phyloP scores from a whole-genome alignment of 2,329 filamentous ascomycete species.

The Magnaporthales sp. region DNA sequence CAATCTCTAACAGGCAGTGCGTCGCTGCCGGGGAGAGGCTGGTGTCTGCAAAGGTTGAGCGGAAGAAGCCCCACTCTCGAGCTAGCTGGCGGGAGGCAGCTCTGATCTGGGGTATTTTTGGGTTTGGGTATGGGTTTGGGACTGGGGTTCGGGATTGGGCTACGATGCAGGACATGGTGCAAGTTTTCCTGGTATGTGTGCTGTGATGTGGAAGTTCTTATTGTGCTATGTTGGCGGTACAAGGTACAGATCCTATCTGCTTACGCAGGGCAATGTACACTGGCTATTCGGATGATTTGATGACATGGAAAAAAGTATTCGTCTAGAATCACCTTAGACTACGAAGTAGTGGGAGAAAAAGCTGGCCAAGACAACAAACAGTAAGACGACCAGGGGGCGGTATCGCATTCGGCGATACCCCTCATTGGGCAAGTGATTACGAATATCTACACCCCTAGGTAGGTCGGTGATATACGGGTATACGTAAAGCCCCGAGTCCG shows the following conservation, averaged over 20 bases:
- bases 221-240: not conserved
- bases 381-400: not conserved
- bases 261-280: too few species aligned
- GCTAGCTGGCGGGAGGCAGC: conserved; percentile 16
- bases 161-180: not conserved
- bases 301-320: not conserved
- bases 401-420: not conserved
- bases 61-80: conserved; percentile 18
- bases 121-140: conserved; percentile 5
- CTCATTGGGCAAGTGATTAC: not conserved
- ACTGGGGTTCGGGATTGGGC: not conserved
- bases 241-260: not conserved
- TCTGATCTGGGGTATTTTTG: conserved; percentile 11
- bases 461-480: not conserved
- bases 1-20: conserved; percentile 18
- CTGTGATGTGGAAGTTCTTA: not conserved
- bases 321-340: not conserved
- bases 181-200: not conserved
- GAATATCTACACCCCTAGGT: not conserved
- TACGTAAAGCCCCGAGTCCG: not conserved
- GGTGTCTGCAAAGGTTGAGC: conserved; percentile 12
- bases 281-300: not conserved
- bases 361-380: not conserved
- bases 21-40: conserved; percentile 13
- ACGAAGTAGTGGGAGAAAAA: not conserved